phyloP scores from a whole-genome alignment of 169 alveolate species.

The Amoebophrya sp. region DNA sequence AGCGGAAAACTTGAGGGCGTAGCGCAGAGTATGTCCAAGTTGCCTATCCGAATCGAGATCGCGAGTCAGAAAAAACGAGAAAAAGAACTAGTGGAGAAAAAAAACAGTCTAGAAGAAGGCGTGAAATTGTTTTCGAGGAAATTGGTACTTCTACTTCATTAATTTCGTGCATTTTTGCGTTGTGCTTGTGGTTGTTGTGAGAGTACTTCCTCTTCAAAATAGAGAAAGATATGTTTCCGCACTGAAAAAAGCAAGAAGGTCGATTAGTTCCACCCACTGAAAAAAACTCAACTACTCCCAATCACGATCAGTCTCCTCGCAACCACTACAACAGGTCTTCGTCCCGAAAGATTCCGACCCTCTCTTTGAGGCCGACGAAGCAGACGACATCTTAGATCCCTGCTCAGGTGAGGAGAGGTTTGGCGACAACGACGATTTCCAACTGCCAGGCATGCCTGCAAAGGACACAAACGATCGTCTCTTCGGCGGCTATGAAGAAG shows the following conservation, averaged over 20 bases:
- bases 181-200: neutral
- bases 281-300: neutral
- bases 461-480: slow-evolving; percentile 6
- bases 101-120: neutral
- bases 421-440: no score
- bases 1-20: neutral
- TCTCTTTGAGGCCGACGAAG: no score
- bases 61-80: neutral
- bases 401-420: no score
- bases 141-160: neutral
- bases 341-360: no score
- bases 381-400: no score
- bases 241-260: neutral
- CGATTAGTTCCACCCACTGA: neutral
- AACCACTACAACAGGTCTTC: neutral
- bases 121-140: neutral
- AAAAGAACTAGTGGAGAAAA: neutral
- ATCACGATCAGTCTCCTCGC: neutral
- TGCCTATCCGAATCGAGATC: slow-evolving; percentile 1
- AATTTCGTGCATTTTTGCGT: neutral
- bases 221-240: neutral
- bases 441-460: no score
- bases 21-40: neutral
- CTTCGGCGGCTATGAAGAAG: neutral
- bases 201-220: neutral